Conservation (phyloP, 257 asterid species). For the Scutellaria galericulata region DNA sequence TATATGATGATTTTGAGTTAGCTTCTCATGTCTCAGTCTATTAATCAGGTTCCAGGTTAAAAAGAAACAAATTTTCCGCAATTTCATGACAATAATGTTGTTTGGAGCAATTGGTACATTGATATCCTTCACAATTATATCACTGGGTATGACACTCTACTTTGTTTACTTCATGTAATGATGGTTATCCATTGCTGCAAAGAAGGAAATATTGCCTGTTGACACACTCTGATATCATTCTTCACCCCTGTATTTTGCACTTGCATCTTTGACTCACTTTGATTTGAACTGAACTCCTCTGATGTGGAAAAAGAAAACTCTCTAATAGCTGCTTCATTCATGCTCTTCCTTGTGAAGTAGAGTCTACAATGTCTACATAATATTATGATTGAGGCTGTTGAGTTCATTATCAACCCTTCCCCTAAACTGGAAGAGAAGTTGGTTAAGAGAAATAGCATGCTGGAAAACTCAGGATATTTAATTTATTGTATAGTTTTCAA, state of each 20-base stretch:
- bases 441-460: background rate
- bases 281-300: conserved; percentile 29
- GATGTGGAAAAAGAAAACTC: conserved; percentile 1
- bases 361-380: background rate
- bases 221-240: conserved; percentile 16
- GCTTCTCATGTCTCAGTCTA: conserved; percentile 30
- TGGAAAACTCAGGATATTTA: background rate
- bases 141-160: conserved; percentile 62
- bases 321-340: conserved; percentile 10
- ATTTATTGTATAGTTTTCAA: conserved; percentile 15
- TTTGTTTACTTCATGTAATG: conserved; percentile 33
- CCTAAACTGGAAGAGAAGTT: conserved; percentile 25
- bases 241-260: conserved; percentile 8
- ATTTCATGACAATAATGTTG: conserved; percentile 84
- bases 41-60: conserved; percentile 92
- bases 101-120: conserved; percentile 96
- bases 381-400: background rate
- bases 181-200: conserved; percentile 1
- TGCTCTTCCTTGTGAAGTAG: conserved; percentile 30
- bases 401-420: conserved; percentile 17
- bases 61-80: conserved; percentile 95
- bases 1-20: conserved; percentile 36
- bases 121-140: conserved; percentile 81
- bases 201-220: conserved; percentile 21
- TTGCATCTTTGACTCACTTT: conserved; percentile 15